These are phyloP conservation scores for Fusarium sp. DNA, from an alignment of 2,329 filamentous ascomycete species.

Conservation along the genomic window DNA sequence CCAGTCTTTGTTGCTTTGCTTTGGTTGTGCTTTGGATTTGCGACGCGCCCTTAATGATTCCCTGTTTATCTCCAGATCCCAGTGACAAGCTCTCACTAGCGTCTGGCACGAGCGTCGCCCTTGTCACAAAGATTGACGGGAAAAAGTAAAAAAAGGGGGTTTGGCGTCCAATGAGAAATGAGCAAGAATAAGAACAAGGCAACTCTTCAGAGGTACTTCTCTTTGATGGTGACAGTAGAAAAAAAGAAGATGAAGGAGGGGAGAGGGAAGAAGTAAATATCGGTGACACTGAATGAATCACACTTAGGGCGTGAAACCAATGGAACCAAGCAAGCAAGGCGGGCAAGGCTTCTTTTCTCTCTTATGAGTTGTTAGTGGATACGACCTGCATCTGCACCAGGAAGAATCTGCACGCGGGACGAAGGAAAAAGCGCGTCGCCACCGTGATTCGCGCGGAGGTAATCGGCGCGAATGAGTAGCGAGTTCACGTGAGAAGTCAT, in stretches of 20 bases:
- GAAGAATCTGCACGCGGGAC: conserved; percentile 33
- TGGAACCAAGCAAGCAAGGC: too few species aligned
- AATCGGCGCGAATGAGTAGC: conserved; percentile 52
- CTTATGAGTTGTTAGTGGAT: conserved; percentile 29
- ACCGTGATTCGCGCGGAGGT: conserved; percentile 36
- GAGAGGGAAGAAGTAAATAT: conserved; percentile 12
- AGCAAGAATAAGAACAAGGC: conserved; percentile 32
- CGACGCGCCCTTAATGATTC: conserved; percentile 44
- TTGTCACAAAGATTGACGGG: conserved; percentile 39
- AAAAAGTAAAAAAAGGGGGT: conserved; percentile 40
- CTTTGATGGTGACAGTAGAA: neutral
- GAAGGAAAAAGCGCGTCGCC: conserved; percentile 38
- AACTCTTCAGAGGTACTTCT: conserved; percentile 5
- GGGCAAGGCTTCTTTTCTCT: conserved; percentile 25
- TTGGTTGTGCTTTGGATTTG: neutral
- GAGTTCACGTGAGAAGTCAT: conserved; percentile 52
- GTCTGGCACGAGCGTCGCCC: conserved; percentile 46
- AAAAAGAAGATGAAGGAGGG: neutral
- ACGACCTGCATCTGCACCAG: conserved; percentile 17
- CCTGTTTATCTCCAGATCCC: conserved; percentile 41
- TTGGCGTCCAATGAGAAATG: conserved; percentile 28
- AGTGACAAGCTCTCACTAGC: conserved; percentile 45
- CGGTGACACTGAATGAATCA: conserved; percentile 40
- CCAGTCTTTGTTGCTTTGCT: neutral
- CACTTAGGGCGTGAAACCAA: conserved; percentile 28